A percentile compares a stretch with the other conserved stretches of the same genome.
These are phyloP conservation scores for Fonsecaea multimorphosa DNA, from an alignment of 2,329 filamentous ascomycete genomes.

Conservation along the genomic window DNA sequence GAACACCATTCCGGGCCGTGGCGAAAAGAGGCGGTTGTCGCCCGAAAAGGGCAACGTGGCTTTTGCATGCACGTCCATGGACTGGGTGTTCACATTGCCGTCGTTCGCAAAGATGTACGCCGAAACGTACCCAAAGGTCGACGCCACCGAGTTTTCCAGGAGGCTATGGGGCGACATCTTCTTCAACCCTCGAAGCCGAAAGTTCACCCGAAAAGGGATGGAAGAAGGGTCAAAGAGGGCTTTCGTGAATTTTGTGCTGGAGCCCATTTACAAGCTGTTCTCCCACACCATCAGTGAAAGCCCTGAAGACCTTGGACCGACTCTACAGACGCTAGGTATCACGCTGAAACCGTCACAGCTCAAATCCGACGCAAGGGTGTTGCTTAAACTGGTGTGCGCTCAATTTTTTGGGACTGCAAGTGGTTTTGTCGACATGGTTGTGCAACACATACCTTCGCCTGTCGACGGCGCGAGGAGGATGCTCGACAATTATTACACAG, in stretches of 20 bases:
- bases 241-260: constrained; percentile 92
- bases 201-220: constrained; percentile 84
- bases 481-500: constrained; percentile 88
- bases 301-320: constrained; percentile 80
- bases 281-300: constrained; percentile 92
- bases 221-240: constrained; percentile 82
- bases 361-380: constrained; percentile 83
- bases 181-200: constrained; percentile 87
- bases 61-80: constrained; percentile 90
- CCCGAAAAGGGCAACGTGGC: constrained; percentile 98
- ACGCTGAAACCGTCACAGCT: constrained; percentile 89
- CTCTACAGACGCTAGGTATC: constrained; percentile 80
- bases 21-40: constrained; percentile 80
- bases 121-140: constrained; percentile 81
- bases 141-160: constrained; percentile 79
- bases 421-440: constrained; percentile 95
- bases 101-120: constrained; percentile 98
- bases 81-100: constrained; percentile 93
- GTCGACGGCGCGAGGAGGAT: constrained; percentile 75
- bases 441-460: constrained; percentile 87
- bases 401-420: constrained; percentile 92
- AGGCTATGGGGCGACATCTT: constrained; percentile 96
- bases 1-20: constrained; percentile 79
- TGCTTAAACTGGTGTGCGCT: constrained; percentile 87
- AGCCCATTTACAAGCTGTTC: constrained; percentile 97